phyloP scores from a whole-genome alignment of 148 eudicot species.

The Salicornia ramosissima region DNA sequence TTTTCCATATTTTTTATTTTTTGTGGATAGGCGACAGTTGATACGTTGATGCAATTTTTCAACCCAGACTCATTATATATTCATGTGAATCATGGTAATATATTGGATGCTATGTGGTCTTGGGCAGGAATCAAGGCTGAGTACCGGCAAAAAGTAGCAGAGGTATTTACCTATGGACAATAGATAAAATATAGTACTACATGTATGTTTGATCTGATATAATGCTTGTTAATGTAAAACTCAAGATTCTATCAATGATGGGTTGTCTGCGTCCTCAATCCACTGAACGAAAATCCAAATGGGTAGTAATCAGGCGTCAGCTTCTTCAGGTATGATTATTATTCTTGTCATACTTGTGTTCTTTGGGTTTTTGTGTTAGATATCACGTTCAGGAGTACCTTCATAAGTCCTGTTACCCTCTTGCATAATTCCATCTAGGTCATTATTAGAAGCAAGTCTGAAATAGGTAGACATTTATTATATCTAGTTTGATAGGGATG shows the following conservation, averaged over 20 bases:
- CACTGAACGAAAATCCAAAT: constrained; percentile 74
- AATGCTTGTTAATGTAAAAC: background rate
- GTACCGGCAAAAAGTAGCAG: constrained; percentile 82
- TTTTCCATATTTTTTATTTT: background rate
- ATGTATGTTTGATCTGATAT: constrained; percentile 3
- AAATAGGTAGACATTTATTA: no score
- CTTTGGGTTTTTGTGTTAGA: constrained; percentile 1
- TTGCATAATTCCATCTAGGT: no score
- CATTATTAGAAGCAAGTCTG: no score
- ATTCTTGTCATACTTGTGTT: background rate
- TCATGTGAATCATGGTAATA: constrained; percentile 85
- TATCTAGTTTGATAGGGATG: background rate
- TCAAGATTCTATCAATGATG: constrained; percentile 82
- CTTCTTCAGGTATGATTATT: constrained; percentile 67
- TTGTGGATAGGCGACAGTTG: constrained; percentile 60
- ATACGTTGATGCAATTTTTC: constrained; percentile 54
- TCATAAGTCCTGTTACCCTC: constrained; percentile 1
- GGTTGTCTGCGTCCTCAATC: constrained; percentile 88
- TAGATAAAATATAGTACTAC: background rate
- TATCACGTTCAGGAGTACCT: background rate
- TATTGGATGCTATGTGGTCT: constrained; percentile 88
- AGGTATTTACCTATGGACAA: constrained; percentile 37
- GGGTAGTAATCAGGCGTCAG: constrained; percentile 92
- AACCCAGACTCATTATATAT: constrained; percentile 71
- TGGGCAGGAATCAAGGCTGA: constrained; percentile 79